Base-by-base conservation (phyloP, 805 yeast species). In the Wickerhamiella bombiphila region DNA sequence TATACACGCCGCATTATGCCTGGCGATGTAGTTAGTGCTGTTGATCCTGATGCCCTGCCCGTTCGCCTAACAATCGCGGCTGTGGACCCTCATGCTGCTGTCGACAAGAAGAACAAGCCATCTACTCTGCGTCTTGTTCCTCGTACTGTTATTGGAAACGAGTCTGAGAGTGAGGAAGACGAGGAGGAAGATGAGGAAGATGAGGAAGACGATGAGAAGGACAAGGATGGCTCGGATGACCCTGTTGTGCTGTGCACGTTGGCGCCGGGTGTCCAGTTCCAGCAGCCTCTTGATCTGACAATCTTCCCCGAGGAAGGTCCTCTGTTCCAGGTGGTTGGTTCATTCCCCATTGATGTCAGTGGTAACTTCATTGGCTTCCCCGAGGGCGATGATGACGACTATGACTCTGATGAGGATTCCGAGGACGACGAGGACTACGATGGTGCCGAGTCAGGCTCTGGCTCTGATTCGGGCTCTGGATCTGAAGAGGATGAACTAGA, bases 341-440 rank as follows among this genome's bases (percentile, higher is more conserved):
- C 96, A 20, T 88, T 85, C 68, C 80, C 93, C 48, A 69, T 91
- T 48, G 93, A 88, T 60, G 66, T 91, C 52, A 69, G 81, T 50
- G 99, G 99, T 68, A 88, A 91, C 76, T 85, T 78, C 64, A 78
- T 91, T 56, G 93, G 81, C 61, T 95, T 86, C 63, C 96, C 97
- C 60, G 82, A 75, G 54, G 94, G 86, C 55, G 78, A 72, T 38
- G 72, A 66, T 41, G 61, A 57, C 44, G 70, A 68, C 36, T 74
- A 66, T 36, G 64, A 61, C 28, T 69, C 65, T 41, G 71, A 67
- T 33, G 70, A 65, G 20, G 66, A 58, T 37, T 71, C 65, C 37
- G 57, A 44, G 26, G 61, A 57, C 32, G 60, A 49, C 26, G 68
- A 63, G 22, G 59, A 54, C 9, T 59, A 54, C 37, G 56, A 51